Conservation (phyloP, 176 grass and related monocot genomes). For the Hyparrhenia diplandra region DNA sequence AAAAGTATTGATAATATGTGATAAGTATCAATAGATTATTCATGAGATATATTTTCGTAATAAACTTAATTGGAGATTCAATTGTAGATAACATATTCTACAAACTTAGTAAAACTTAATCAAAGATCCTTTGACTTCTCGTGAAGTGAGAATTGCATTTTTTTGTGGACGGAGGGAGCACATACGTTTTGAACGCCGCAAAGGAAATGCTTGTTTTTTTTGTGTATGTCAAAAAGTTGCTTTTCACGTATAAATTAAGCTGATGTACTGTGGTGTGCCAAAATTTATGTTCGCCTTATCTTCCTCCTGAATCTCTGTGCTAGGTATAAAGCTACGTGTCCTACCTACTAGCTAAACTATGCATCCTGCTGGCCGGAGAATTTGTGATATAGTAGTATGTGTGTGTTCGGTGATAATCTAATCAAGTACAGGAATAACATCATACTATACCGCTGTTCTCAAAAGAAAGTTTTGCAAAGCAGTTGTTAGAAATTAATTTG, state of each 20-base stretch:
- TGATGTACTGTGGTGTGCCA: neutral
- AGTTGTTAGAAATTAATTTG: no score
- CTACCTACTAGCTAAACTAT: neutral
- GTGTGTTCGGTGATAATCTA: neutral
- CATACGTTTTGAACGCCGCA: neutral
- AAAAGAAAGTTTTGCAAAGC: no score
- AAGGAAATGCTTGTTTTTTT: neutral
- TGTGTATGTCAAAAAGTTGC: neutral
- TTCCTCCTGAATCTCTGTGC: constrained; percentile 16
- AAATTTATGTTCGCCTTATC: constrained; percentile 1
- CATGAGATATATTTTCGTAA: no score
- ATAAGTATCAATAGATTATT: no score
- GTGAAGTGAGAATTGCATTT: no score
- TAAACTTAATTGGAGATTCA: no score
- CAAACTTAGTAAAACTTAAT: no score
- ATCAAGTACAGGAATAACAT: neutral
- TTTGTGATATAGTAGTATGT: neutral
- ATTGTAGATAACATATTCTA: no score
- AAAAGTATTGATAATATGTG: no score
- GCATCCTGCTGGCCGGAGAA: neutral
- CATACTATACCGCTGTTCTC: no score
- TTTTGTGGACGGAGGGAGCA: no score
- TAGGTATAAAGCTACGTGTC: neutral
- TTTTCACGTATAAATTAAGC: neutral
- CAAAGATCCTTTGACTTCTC: no score